These are phyloP conservation scores for Lactarius psammicola DNA, from an alignment of 768 basidiomycete genomes.

Conservation along the genomic window DNA sequence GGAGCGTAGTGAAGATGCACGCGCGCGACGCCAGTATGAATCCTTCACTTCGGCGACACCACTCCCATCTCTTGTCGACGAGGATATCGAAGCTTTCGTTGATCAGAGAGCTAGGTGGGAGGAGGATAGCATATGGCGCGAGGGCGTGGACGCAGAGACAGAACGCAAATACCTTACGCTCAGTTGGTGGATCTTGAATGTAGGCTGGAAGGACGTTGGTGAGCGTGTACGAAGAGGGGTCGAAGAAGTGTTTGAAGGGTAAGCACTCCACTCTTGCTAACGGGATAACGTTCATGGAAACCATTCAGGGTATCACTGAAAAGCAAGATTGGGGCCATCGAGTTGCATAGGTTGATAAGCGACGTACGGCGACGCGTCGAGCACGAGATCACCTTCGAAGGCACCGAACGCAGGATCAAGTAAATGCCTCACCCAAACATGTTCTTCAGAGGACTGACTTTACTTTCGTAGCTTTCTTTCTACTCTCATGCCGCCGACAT, in stretches of 20 bases:
- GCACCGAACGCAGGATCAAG: conserved; percentile 55
- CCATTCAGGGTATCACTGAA: conserved; percentile 77
- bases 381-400: conserved; percentile 61
- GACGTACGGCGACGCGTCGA: conserved; percentile 81
- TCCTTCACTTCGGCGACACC: conserved; percentile 42
- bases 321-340: conserved; percentile 63
- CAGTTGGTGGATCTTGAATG: conserved; percentile 91
- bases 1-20: conserved; percentile 57
- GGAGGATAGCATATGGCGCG: conserved; percentile 28
- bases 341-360: conserved; percentile 63
- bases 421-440: conserved; percentile 34
- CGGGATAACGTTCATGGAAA: neutral
- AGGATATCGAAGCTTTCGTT: conserved; percentile 35
- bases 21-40: conserved; percentile 45
- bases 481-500: conserved; percentile 71
- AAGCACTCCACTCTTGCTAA: conserved; percentile 32
- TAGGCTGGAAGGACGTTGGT: conserved; percentile 86
- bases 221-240: conserved; percentile 71
- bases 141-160: conserved; percentile 55
- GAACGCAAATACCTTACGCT: conserved; percentile 82
- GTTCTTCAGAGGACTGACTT: conserved; percentile 10
- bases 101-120: conserved; percentile 32
- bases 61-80: conserved; percentile 29
- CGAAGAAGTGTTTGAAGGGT: conserved; percentile 85
- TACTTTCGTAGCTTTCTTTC: conserved; percentile 58